Conservation (phyloP, 768 basidiomycete species). For the Trametes cinnabarina region DNA sequence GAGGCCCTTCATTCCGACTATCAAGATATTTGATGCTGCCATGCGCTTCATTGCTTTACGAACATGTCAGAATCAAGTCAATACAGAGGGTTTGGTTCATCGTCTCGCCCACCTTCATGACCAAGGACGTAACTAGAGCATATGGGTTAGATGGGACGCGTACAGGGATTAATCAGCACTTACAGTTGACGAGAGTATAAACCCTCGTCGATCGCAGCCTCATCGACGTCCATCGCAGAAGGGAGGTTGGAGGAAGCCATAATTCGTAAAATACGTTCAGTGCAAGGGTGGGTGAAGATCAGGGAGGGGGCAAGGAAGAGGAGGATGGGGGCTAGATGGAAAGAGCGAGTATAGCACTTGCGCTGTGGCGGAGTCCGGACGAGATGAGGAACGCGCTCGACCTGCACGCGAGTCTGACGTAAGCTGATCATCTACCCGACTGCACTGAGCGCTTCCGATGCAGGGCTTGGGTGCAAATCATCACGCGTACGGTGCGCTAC, state of each 20-base stretch:
- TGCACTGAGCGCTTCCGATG: too few relatives aligned
- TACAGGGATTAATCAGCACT: constrained; percentile 33
- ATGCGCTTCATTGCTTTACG: constrained; percentile 96
- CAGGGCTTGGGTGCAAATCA: too few relatives aligned
- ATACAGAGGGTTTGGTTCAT: neutral
- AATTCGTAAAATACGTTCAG: constrained; percentile 8
- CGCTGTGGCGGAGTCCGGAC: constrained; percentile 4
- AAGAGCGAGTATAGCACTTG: constrained; percentile 8
- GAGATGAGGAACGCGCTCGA: constrained; percentile 11
- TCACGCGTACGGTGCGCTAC: too few relatives aligned
- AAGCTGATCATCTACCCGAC: constrained; percentile 12
- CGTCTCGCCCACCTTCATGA: constrained; percentile 90
- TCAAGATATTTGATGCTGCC: constrained; percentile 92
- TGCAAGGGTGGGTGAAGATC: neutral
- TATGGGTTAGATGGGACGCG: constrained; percentile 13
- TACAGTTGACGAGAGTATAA: constrained; percentile 92
- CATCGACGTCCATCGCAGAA: constrained; percentile 81
- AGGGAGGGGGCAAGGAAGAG: constrained; percentile 6
- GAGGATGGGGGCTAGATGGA: constrained; percentile 3
- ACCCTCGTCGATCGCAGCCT: constrained; percentile 87
- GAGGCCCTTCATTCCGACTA: constrained; percentile 88
- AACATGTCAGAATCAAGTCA: constrained; percentile 19
- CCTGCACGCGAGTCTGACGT: constrained; percentile 19
- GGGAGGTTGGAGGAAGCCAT: constrained; percentile 40
- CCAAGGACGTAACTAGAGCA: constrained; percentile 83